Evolutionary conservation across 2,329 filamentous ascomycete genomes (phyloP), one percentile per base, ranked within the genome.

Genomic region (Alternaria atra): DNA sequence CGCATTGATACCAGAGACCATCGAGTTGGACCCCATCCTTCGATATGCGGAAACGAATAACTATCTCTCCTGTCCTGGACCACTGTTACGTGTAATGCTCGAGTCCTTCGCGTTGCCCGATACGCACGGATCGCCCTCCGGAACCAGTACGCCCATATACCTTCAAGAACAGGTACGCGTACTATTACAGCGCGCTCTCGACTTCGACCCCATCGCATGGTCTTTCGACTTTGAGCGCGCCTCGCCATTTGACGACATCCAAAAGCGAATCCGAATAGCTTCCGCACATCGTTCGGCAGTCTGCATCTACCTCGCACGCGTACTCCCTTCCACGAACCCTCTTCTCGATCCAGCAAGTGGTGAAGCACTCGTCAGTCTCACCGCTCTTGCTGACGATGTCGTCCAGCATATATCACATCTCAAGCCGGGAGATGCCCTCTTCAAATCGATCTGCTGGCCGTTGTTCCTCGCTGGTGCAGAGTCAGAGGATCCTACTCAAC

Each of bases 401-500:
- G 75, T 87, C 2, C 67, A 75, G n/a, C 82, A 87, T 60, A 77
- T 88, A 25, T 82, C 81, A 6, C 76, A 80, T 54, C 80, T 88
- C 35, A 79, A 78, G 29, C 80, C 81, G 20, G 73, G 79, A 3
- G 84, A 86, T 66, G 80, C 82, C 6, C 80, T 87, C 42, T 88
- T 86, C 78, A 88, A 87, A 70, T 86, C 84, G 7, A 86, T 85
- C 3, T 84, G 84, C n/a, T 88, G 86, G 86, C 85, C 86, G 1
- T 80, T 85, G 0, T 87, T 88, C 64, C 81, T 88, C 30, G 84
- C 84, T 2, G 86, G 86, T 1, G 85, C 85, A 0, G 86, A 87
- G 67, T 83, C 84, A 4, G 80, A 80, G 42, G 80, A 85, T 54
- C 73, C 77, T 0, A 75, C 78, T 35, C 82, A 82, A 58, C 79